phyloP scores from a whole-genome alignment of 2,329 filamentous ascomycete genomes.

The Drechslerella stenobrocha region DNA sequence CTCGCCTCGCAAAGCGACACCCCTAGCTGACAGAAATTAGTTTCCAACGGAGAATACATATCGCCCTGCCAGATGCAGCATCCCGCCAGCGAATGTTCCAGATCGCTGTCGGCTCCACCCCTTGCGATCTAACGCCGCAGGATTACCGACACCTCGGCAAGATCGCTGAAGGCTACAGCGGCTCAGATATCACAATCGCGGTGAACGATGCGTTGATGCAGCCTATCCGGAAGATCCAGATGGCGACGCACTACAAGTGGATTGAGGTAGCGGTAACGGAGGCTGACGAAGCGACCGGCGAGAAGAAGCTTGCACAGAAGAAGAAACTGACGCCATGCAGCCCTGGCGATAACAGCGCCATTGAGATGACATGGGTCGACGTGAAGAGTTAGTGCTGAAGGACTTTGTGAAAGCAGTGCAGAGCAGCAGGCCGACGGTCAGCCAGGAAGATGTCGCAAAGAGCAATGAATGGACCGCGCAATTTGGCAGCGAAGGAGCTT shows the following conservation, averaged over 20 bases:
- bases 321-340: slow-evolving; percentile 85
- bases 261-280: slow-evolving; percentile 66
- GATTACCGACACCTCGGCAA: slow-evolving; percentile 81
- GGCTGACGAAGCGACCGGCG: slow-evolving; percentile 65
- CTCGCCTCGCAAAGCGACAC: background rate
- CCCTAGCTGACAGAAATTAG: no score
- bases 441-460: slow-evolving; percentile 76
- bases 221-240: slow-evolving; percentile 93
- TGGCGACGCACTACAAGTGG: slow-evolving; percentile 95
- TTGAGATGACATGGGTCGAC: slow-evolving; percentile 92
- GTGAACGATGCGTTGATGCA: slow-evolving; percentile 98
- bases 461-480: slow-evolving; percentile 94
- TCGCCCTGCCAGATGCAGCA: slow-evolving; percentile 82
- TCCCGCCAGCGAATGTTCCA: slow-evolving; percentile 95
- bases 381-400: slow-evolving; percentile 82
- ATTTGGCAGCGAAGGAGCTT: slow-evolving; percentile 56
- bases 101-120: slow-evolving; percentile 87
- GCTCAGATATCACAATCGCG: slow-evolving; percentile 91
- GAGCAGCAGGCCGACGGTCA: slow-evolving; percentile 84
- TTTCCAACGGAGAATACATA: slow-evolving; percentile 95
- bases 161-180: slow-evolving; percentile 89
- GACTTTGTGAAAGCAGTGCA: slow-evolving; percentile 94
- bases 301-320: slow-evolving; percentile 58
- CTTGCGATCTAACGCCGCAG: slow-evolving; percentile 74
- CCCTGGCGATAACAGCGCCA: slow-evolving; percentile 79